phyloP scores from a whole-genome alignment of 2,329 filamentous ascomycete genomes.

The Pseudogymnoascus pannorum region DNA sequence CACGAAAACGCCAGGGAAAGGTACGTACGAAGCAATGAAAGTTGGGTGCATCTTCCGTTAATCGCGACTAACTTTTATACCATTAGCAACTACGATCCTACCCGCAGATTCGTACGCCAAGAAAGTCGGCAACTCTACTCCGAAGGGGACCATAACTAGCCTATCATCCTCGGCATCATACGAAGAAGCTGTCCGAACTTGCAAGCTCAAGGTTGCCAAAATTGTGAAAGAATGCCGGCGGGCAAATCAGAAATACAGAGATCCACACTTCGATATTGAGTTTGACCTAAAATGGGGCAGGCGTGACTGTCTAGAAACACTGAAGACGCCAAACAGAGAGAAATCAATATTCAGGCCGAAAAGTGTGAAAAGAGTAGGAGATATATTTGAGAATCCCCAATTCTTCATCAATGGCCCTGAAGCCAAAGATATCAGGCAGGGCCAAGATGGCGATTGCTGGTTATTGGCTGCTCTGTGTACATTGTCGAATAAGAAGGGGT shows the following conservation, averaged over 20 bases:
- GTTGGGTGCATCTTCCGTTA: not conserved
- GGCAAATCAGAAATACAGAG: conserved; percentile 78
- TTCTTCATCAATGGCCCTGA: conserved; percentile 75
- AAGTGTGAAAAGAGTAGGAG: conserved; percentile 66
- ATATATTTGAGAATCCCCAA: conserved; percentile 69
- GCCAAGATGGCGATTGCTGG: conserved; percentile 77
- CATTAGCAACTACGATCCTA: conserved; percentile 58
- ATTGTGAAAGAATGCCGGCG: conserved; percentile 61
- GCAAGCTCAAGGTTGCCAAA: conserved; percentile 55
- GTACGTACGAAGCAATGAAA: conserved; percentile 26
- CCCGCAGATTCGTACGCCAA: conserved; percentile 61
- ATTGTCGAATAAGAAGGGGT: conserved; percentile 62
- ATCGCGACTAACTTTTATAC: not conserved
- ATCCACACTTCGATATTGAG: conserved; percentile 83
- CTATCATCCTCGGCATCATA: conserved; percentile 60
- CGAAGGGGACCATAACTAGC: conserved; percentile 45
- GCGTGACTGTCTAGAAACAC: conserved; percentile 42
- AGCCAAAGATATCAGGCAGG: conserved; percentile 73
- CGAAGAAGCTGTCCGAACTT: conserved; percentile 63
- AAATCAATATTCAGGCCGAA: conserved; percentile 41
- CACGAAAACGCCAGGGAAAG: conserved; percentile 64
- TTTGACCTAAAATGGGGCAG: conserved; percentile 58
- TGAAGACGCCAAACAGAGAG: conserved; percentile 11
- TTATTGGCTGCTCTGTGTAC: conserved; percentile 73
- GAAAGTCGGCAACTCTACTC: conserved; percentile 48